Conservation (phyloP, 257 asterid genomes). For the Agastache rugosa region DNA sequence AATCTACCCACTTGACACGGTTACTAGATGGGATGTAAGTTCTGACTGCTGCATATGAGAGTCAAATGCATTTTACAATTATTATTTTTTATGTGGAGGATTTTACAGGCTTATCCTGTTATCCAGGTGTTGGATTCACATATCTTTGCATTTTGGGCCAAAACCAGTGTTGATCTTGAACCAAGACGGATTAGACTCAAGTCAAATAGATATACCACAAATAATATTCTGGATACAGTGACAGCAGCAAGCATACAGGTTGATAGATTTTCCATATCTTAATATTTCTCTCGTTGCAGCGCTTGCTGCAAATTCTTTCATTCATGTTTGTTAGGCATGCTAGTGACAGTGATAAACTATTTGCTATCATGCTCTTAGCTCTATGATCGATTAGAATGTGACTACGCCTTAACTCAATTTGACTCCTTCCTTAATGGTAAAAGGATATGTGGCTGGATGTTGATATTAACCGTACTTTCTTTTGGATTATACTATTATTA, state of each 20-base stretch:
- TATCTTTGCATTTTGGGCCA: slow-evolving; percentile 92
- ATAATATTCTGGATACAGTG: slow-evolving; percentile 77
- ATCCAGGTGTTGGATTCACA: slow-evolving; percentile 75
- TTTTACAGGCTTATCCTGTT: slow-evolving; percentile 9
- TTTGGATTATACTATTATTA: slow-evolving; percentile 16
- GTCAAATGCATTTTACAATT: slow-evolving; percentile 1
- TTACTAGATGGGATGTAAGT: slow-evolving; percentile 81
- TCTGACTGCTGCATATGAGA: slow-evolving; percentile 6
- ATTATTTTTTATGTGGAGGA: neutral
- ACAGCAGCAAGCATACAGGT: slow-evolving; percentile 97
- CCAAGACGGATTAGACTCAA: slow-evolving; percentile 77
- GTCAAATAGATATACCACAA: slow-evolving; percentile 86
- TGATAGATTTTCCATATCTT: neutral
- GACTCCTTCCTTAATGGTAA: slow-evolving; percentile 3
- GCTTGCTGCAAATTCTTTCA: neutral
- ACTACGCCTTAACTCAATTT: slow-evolving; percentile 14
- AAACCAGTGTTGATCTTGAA: slow-evolving; percentile 68
- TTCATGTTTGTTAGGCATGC: slow-evolving; percentile 18
- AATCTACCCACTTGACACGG: slow-evolving; percentile 70
- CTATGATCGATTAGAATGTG: neutral
- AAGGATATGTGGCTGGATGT: neutral
- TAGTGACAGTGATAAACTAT: neutral
- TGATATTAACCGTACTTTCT: neutral
- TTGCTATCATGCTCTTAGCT: slow-evolving; percentile 1
- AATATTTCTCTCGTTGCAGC: slow-evolving; percentile 19